These are phyloP conservation scores for Diaporthe capsici DNA, from an alignment of 2,329 filamentous ascomycete species.

Conservation along the genomic window DNA sequence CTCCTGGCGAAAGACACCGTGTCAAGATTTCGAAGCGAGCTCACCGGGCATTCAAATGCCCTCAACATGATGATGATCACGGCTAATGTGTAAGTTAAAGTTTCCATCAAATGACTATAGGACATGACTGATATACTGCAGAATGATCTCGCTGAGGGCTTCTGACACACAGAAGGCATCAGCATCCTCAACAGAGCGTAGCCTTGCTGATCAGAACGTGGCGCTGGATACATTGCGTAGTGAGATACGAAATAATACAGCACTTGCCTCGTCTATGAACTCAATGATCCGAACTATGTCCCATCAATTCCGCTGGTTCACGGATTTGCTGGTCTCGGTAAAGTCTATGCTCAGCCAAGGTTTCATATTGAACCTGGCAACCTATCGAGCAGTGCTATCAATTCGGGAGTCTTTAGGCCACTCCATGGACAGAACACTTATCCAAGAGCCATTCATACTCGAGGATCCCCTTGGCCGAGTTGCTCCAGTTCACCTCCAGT, in stretches of 20 bases:
- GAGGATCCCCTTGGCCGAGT: background rate
- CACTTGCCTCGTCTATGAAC: background rate
- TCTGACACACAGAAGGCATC: background rate
- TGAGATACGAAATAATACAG: background rate
- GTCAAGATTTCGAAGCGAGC: background rate
- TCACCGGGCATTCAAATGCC: background rate
- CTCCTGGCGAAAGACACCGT: background rate
- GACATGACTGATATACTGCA: background rate
- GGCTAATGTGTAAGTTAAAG: background rate
- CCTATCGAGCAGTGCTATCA: background rate
- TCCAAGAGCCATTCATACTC: background rate
- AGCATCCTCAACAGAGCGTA: background rate
- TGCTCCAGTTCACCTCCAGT: background rate
- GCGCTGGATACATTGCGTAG: background rate
- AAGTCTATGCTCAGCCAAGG: background rate
- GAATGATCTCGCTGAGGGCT: background rate
- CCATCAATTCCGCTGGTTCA: background rate
- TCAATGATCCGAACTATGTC: background rate
- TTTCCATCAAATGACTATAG: too few relatives aligned
- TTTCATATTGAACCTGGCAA: background rate
- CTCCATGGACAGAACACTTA: background rate
- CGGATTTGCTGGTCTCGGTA: background rate
- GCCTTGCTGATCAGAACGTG: background rate
- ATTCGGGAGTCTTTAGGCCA: background rate
- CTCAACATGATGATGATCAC: constrained; percentile 5